These are phyloP conservation scores for Aspergillus funiculosus DNA, from an alignment of 495 filamentous ascomycete species.

Conservation along the genomic window DNA sequence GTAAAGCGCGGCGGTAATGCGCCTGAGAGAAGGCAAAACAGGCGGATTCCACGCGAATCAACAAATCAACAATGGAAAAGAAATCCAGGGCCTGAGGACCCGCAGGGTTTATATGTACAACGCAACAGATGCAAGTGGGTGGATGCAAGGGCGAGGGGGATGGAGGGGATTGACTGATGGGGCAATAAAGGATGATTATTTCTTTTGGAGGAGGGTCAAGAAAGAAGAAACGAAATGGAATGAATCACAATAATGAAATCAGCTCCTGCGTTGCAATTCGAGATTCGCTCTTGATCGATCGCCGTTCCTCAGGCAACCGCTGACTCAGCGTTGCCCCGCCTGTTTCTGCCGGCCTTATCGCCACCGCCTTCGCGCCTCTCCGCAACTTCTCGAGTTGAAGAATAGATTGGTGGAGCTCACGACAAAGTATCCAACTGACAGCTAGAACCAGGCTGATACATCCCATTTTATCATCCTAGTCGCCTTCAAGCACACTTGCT, in stretches of 20 bases:
- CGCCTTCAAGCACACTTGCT: neutral
- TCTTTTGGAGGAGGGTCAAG: slow-evolving; percentile 3
- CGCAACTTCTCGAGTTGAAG: slow-evolving; percentile 8
- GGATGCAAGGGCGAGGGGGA: slow-evolving; percentile 21
- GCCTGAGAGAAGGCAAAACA: slow-evolving; percentile 19
- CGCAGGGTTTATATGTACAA: slow-evolving; percentile 22
- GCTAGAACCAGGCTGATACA: neutral
- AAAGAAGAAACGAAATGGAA: slow-evolving; percentile 9
- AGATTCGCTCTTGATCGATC: slow-evolving; percentile 25
- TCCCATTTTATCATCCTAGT: neutral
- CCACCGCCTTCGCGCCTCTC: slow-evolving; percentile 26
- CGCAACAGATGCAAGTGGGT: slow-evolving; percentile 9
- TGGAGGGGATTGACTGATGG: slow-evolving; percentile 4
- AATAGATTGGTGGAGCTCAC: neutral
- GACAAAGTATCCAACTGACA: too few species aligned
- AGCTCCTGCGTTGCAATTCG: slow-evolving; percentile 4
- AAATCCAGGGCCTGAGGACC: slow-evolving; percentile 13
- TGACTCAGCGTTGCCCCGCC: slow-evolving; percentile 30
- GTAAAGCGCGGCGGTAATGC: slow-evolving; percentile 19
- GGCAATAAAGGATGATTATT: neutral
- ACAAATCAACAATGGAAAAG: slow-evolving; percentile 20
- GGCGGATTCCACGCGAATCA: slow-evolving; percentile 15
- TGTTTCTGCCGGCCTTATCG: slow-evolving; percentile 21
- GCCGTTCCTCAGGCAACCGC: slow-evolving; percentile 31
- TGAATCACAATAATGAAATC: slow-evolving; percentile 8